Evolutionary conservation across 106 monocot genomes (phyloP), one percentile per base, ranked within the genome.

Genomic region (Platanthera zijinensis): DNA sequence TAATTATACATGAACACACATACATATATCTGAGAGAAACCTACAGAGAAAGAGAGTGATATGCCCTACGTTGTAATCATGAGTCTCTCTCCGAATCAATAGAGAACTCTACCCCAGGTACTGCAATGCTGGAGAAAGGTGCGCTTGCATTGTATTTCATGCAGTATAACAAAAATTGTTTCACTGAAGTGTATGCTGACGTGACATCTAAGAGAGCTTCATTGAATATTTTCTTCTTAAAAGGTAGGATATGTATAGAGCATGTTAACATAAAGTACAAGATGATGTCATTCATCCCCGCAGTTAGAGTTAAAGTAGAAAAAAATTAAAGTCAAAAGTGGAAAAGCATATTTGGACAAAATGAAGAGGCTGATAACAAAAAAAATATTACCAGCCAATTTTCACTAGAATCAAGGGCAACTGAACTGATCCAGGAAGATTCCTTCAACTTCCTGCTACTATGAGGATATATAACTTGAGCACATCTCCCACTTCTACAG

Each of bases 401-500:
- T 86, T 86, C 93, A 77, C 86, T 93, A 77, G 83, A 15, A 85
- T 97, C 97, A 77, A 94, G 67, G 9, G 87, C 87, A 76, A 94
- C 45, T 21, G 83, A 86, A 73, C 97, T 89, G 74, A 97, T 81
- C 93, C 93, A 97, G 64, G 89, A 83, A 66, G 79, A 50, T 56
- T 83, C 78, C 53, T 78, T 84, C 19, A 77, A 74, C 39, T 83
- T 82, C 49, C 50, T 51, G 48, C 80, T 75, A 79, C 85, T 85
- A 72, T 79, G 82, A 77, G 93, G 91, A 78, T 73, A 22, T 72
- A 94, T 80, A 78, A 97, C 79, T 77, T 77, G 78, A 45, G 82
- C 85, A 64, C 97, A 97, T 78, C 74, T 81, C 72, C 93, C 91
- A 68, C 80, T 97, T 82, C 91, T 91, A 77, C 97, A 93, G 83